phyloP scores from a whole-genome alignment of 768 basidiomycete genomes.

The Phylloporus rhodoxanthus region DNA sequence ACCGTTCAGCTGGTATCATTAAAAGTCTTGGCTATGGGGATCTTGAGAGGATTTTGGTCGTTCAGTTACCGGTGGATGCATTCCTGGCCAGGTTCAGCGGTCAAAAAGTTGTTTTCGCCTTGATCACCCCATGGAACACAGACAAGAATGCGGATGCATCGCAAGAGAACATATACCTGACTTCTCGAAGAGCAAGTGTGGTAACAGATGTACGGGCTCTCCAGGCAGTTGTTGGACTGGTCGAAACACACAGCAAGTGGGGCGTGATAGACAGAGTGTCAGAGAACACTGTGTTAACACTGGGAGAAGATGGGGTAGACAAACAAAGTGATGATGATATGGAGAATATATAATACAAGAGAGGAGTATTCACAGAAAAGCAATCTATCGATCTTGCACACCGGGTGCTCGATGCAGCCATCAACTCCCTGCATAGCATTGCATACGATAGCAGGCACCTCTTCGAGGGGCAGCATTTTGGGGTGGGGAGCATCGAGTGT shows the following conservation, averaged over 20 bases:
- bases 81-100: constrained; percentile 2
- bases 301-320: no score
- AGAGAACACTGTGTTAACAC: no score
- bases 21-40: constrained; percentile 1
- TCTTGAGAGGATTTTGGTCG: constrained; percentile 15
- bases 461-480: no score
- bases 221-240: constrained; percentile 12
- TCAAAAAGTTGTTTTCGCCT: constrained; percentile 8
- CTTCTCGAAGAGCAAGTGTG: neutral
- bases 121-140: constrained; percentile 12
- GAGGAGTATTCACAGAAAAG: no score
- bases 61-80: constrained; percentile 1
- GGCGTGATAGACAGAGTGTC: constrained; percentile 13
- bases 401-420: no score
- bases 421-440: no score
- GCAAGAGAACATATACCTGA: constrained; percentile 1
- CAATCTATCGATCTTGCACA: no score
- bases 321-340: no score
- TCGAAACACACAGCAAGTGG: constrained; percentile 12
- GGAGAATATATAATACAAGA: no score
- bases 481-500: no score
- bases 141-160: neutral
- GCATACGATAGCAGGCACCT: no score
- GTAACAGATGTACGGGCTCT: constrained; percentile 14
- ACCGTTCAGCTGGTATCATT: neutral